A percentile compares a stretch with the other conserved stretches of the same genome.
Conservation (phyloP, 2,329 filamentous ascomycete genomes). For the Trichoderma asperellum region DNA sequence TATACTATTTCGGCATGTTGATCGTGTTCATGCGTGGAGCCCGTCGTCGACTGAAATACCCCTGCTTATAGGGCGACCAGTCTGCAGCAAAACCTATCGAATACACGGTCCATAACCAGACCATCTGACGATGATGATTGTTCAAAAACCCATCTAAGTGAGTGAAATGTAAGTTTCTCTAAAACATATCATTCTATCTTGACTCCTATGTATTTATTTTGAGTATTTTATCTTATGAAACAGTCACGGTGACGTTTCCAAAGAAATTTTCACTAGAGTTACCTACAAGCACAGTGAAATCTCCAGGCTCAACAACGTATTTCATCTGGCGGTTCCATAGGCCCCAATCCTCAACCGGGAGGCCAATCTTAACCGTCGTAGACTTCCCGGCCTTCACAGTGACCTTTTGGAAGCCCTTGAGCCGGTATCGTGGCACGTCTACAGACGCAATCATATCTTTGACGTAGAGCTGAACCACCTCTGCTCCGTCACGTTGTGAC, state of each 20-base stretch:
- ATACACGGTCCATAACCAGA: too few relatives aligned
- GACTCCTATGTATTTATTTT: background rate
- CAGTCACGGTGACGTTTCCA: slow-evolving; percentile 6
- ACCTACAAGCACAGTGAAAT: slow-evolving; percentile 10
- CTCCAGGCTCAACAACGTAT: slow-evolving; percentile 15
- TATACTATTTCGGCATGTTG: too few relatives aligned
- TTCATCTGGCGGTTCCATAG: slow-evolving; percentile 17
- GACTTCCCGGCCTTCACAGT: slow-evolving; percentile 16
- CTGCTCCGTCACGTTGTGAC: slow-evolving; percentile 7
- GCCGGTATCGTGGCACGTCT: slow-evolving; percentile 7
- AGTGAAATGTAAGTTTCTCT: background rate
- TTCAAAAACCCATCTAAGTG: too few relatives aligned
- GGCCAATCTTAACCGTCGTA: slow-evolving; percentile 14
- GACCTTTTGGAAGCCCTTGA: slow-evolving; percentile 15
- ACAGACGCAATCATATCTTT: slow-evolving; percentile 17
- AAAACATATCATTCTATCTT: background rate
- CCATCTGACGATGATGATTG: too few relatives aligned
- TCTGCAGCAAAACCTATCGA: too few relatives aligned
- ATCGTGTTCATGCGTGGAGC: too few relatives aligned
- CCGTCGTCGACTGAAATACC: too few relatives aligned
- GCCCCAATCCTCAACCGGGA: background rate
- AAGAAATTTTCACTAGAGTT: slow-evolving; percentile 15
- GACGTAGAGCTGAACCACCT: slow-evolving; percentile 13
- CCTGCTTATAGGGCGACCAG: too few relatives aligned
- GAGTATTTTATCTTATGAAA: background rate